These are phyloP conservation scores for Delphinella strobiligena DNA, from an alignment of 2,329 filamentous ascomycete species.

Conservation along the genomic window DNA sequence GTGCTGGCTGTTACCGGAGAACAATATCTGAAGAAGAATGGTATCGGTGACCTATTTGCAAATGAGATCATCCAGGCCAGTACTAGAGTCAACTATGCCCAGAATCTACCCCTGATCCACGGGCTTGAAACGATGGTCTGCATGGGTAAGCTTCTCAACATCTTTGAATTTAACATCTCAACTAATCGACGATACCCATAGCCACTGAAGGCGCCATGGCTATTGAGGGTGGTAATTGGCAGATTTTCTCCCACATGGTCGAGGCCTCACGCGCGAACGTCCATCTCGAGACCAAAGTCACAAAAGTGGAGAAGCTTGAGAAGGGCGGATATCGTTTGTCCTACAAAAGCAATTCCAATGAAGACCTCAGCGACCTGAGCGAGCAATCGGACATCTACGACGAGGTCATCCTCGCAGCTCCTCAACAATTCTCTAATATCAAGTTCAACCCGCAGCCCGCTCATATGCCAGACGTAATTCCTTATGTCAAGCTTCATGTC, in stretches of 20 bases:
- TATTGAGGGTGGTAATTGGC: slow-evolving; percentile 81
- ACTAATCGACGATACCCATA: background rate
- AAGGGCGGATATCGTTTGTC: slow-evolving; percentile 4
- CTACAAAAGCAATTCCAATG: background rate
- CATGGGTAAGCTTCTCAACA: slow-evolving; percentile 35
- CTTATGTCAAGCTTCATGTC: slow-evolving; percentile 77
- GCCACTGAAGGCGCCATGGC: slow-evolving; percentile 72
- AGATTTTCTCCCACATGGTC: slow-evolving; percentile 79
- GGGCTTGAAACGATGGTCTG: slow-evolving; percentile 85
- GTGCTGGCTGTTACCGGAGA: slow-evolving; percentile 61
- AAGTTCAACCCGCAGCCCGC: slow-evolving; percentile 29
- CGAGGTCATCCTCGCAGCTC: slow-evolving; percentile 69
- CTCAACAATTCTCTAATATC: slow-evolving; percentile 70
- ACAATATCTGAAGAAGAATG: slow-evolving; percentile 56
- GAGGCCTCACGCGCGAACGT: slow-evolving; percentile 49
- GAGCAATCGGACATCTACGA: slow-evolving; percentile 43
- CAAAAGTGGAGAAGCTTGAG: slow-evolving; percentile 12
- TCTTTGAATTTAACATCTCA: background rate
- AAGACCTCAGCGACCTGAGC: background rate
- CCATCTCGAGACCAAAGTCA: slow-evolving; percentile 56
- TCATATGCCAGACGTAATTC: slow-evolving; percentile 59
- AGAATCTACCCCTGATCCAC: slow-evolving; percentile 76
- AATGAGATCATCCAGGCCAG: slow-evolving; percentile 79
- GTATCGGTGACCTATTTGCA: slow-evolving; percentile 55
- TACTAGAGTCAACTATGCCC: slow-evolving; percentile 89